phyloP scores from a whole-genome alignment of 73 alveolate species.

The Blepharisma stoltei region DNA sequence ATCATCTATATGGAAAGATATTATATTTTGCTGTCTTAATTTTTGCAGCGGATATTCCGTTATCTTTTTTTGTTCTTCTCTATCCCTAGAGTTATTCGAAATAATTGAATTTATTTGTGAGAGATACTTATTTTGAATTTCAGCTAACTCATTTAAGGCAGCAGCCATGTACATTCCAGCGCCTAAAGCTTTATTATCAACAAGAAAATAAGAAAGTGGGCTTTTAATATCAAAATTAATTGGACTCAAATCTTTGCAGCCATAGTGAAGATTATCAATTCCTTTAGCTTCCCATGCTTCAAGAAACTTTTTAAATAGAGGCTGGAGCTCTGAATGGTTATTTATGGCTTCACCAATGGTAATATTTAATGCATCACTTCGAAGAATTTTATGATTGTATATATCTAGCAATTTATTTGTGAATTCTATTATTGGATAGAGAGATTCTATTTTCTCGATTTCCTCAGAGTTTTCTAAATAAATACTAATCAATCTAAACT shows the following conservation, averaged over 20 bases:
- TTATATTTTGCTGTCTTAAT: neutral
- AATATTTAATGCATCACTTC: neutral
- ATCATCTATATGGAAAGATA: neutral
- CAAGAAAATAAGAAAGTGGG: neutral
- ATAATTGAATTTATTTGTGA: neutral
- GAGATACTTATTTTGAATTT: neutral
- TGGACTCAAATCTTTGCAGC: too few relatives aligned
- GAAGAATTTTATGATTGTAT: neutral
- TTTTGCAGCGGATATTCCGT: neutral
- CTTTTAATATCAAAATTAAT: too few relatives aligned
- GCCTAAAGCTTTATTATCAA: neutral
- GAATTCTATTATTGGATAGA: neutral
- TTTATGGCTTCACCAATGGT: too few relatives aligned
- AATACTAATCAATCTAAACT: too few relatives aligned
- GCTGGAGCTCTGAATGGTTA: too few relatives aligned
- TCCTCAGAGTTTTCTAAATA: neutral
- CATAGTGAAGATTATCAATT: too few relatives aligned
- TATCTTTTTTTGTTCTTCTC: neutral
- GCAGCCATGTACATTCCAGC: conserved; percentile 1
- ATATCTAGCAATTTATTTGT: neutral
- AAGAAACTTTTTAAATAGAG: too few relatives aligned
- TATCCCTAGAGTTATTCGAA: too few relatives aligned
- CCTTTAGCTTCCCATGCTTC: too few relatives aligned
- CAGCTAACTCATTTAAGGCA: neutral
- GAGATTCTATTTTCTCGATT: neutral